phyloP scores from a whole-genome alignment of 768 basidiomycete species.

The Boletus vinaceobasis region DNA sequence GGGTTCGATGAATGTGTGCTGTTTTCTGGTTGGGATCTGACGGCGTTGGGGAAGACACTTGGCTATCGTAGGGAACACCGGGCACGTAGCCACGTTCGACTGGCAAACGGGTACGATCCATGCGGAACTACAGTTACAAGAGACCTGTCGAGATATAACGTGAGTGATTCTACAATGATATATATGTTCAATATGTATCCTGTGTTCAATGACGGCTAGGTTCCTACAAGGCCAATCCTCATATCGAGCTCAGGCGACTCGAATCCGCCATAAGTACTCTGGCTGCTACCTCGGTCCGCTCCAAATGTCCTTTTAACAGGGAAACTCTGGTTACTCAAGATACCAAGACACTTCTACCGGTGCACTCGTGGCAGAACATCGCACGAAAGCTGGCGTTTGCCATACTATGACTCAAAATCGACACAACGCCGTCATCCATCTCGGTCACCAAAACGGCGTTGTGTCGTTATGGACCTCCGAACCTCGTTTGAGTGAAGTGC shows the following conservation, averaged over 20 bases:
- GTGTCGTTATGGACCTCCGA: conserved; percentile 99
- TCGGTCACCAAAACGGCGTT: conserved; percentile 92
- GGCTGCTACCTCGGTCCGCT: background rate
- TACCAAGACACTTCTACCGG: conserved; percentile 98
- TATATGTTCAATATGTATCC: too few species aligned
- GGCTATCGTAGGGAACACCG: conserved; percentile 76
- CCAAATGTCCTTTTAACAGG: conserved; percentile 38
- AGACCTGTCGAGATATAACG: conserved; percentile 90
- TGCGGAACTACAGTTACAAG: conserved; percentile 83
- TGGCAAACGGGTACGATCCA: conserved; percentile 89
- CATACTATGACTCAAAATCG: conserved; percentile 71
- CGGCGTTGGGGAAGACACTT: conserved; percentile 55
- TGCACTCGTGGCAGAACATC: conserved; percentile 77
- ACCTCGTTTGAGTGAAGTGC: conserved; percentile 84
- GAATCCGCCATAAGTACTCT: conserved; percentile 73
- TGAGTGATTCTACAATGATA: background rate
- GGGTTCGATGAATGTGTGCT: background rate
- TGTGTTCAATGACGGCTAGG: conserved; percentile 34
- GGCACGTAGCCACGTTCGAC: conserved; percentile 92
- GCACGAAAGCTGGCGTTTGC: conserved; percentile 86
- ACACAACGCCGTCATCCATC: conserved; percentile 91
- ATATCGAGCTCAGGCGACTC: conserved; percentile 85
- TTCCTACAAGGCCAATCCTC: conserved; percentile 85
- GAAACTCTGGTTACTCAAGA: conserved; percentile 87
- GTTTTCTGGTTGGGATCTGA: background rate